A percentile compares a stretch with the other conserved stretches of the same genome.
Evolutionary conservation across 2,329 filamentous ascomycete species (phyloP).

Genomic region (Elsinoe perseae): DNA sequence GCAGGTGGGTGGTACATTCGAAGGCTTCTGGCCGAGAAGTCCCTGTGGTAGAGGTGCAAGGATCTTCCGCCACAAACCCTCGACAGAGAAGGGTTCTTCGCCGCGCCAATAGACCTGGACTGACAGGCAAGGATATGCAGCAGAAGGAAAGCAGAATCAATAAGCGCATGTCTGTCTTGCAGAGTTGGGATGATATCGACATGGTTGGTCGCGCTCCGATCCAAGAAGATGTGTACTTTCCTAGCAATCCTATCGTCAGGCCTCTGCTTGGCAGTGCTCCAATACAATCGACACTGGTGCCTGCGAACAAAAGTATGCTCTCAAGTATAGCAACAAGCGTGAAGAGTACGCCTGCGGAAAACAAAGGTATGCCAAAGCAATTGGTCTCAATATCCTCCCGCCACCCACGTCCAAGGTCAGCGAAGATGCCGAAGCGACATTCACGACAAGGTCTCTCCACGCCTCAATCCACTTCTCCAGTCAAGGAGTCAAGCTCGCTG

Average conservation of each 20-base stretch:
- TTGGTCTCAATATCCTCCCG: neutral
- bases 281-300: neutral
- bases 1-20: constrained; percentile 1
- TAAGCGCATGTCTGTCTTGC: constrained; percentile 9
- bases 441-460: neutral
- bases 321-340: neutral
- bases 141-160: neutral
- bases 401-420: constrained; percentile 4
- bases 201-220: neutral
- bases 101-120: constrained; percentile 15
- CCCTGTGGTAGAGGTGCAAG: constrained; percentile 18
- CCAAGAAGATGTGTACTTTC: neutral
- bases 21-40: constrained; percentile 10
- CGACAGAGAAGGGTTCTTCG: constrained; percentile 15
- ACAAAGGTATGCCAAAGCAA: neutral
- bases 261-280: neutral
- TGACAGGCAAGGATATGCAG: neutral
- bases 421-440: constrained; percentile 11
- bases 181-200: constrained; percentile 4
- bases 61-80: constrained; percentile 16
- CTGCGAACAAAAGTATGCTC: neutral
- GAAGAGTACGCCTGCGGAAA: neutral
- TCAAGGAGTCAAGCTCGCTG: neutral
- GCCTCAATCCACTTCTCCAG: constrained; percentile 11
- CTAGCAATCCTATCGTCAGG: constrained; percentile 2